Base-by-base conservation (phyloP, 2,329 filamentous ascomycete genomes). In the Aspergillus nomiae region DNA sequence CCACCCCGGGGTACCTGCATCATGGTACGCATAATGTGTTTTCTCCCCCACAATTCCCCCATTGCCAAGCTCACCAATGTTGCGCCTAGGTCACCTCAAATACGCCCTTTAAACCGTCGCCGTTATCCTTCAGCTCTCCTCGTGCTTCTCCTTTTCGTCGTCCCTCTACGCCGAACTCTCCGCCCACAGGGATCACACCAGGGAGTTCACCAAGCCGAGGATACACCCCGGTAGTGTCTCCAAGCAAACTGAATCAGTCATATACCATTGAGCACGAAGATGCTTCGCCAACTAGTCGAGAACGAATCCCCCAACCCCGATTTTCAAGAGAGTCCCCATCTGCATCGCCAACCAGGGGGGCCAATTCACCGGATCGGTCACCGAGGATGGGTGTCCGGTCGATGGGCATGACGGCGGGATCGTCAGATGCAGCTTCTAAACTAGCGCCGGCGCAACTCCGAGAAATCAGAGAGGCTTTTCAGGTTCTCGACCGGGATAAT, bases 391-490 rank as follows among this genome's bases (percentile, higher is more conserved):
- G 67, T 19, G 71, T 62, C 10, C 73, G 69, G 53, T 66, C 67
- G 6, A 61, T 65, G 53, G 70, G 66, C 11, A 67, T 72, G 50
- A 67, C 67, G 60, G 64, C 66, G 28, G 65, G 65, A 9, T 67
- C 70, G 38, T 73, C 69, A 30, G 80, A 79, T 68, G 64, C 73
- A 64, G 62, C 84, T 70, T 69, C 81, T 71, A 68, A 79, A 72
- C 80, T 98, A 48, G 91, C 94, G 43, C 89, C 92, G 2, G 84
- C 91, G 3, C 92, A 97, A 70, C 88, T 97, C 41, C 88, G 94
- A 72, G 92, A 92, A 70, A 86, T 99, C 78, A 88, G 95, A 64
- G 94, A 98, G 75, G 92, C 91, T 0, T 99, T 98, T 77, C 92
- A 96, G 77, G 93, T 97, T 63, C 84, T 99, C 54, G 95, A 98